Evolutionary conservation across 2,329 filamentous ascomycete genomes (phyloP), one percentile per base, ranked within the genome.

Genomic region (Calycina marina): DNA sequence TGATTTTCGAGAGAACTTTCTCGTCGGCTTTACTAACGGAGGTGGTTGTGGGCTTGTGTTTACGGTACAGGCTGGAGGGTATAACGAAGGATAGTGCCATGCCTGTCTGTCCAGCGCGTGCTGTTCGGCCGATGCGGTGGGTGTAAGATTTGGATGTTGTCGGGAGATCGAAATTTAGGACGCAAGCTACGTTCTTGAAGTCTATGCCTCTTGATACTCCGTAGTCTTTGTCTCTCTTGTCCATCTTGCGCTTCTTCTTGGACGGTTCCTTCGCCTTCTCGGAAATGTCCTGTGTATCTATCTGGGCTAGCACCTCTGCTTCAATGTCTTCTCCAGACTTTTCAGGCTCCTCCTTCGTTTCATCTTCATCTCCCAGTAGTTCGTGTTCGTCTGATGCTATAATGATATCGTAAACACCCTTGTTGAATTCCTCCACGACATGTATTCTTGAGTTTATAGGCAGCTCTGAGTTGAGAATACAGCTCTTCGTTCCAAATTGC

Each of bases 41-140:
- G 40, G 88, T 72, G 30, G 71, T 75, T 0, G 88, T 96, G 1
- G 86, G 77, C 49, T 84, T 82, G 60, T 96, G 88, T 56, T 93
- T 93, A 45, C 81, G 73, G 57, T 79, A 93, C 28, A 77, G 68
- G 0, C 83, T 75, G 31, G 73, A 67, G 6, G 90, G 88, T 3
- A 98, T 69, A 31, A 93, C 81, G 55, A 98, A 94, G 6, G 85
- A 93, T n/a, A 98, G 67, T 0, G 90, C 85, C 69, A 93, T 96
- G 38, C 90, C 90, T 1, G 80, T 76, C 52, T 92, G 83, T 8
- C 86, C 88, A 2, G 86, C 90, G 39, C 90, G 73, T 2, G 84
- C 90, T 4, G 90, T 98, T 18, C 90, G 76, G 18, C 90, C 90
- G 48, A 98, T 93, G 33, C 90, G 77, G 58, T 98, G 90, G n/a